phyloP scores from a whole-genome alignment of 305 asterid species.

The Lippia alba region DNA sequence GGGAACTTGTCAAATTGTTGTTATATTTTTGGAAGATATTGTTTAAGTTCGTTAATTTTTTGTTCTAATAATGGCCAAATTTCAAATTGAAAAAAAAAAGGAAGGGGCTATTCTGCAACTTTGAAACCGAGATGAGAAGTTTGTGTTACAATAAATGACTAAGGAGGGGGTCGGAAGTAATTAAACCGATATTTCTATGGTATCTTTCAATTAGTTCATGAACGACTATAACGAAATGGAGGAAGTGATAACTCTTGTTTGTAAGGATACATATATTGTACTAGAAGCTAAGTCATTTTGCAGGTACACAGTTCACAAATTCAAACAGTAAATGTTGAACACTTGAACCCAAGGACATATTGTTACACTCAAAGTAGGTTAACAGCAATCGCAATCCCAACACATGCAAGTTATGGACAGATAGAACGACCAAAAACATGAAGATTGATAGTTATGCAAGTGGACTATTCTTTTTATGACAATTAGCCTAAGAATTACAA shows the following conservation, averaged over 20 bases:
- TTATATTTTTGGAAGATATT: no score
- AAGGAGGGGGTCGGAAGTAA: no score
- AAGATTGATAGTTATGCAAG: background rate
- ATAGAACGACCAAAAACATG: background rate
- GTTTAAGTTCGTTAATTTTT: no score
- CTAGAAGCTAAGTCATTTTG: constrained; percentile 2
- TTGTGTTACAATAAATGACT: no score
- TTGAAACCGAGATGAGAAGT: no score
- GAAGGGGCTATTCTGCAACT: no score
- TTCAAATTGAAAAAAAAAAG: no score
- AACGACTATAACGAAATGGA: background rate
- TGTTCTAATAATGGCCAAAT: no score
- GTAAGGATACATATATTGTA: constrained; percentile 1
- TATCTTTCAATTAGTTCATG: constrained; percentile 3
- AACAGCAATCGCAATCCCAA: background rate
- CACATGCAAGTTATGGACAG: background rate
- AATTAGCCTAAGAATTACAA: background rate
- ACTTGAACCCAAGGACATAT: no score
- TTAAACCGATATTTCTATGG: background rate
- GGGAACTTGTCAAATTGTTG: no score
- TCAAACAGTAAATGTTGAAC: constrained; percentile 5
- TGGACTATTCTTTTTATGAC: background rate
- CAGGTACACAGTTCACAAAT: background rate
- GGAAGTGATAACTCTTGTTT: constrained; percentile 5
- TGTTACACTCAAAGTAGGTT: background rate